phyloP scores from a whole-genome alignment of 345 rosid genomes.

The Hibiscus trionum region DNA sequence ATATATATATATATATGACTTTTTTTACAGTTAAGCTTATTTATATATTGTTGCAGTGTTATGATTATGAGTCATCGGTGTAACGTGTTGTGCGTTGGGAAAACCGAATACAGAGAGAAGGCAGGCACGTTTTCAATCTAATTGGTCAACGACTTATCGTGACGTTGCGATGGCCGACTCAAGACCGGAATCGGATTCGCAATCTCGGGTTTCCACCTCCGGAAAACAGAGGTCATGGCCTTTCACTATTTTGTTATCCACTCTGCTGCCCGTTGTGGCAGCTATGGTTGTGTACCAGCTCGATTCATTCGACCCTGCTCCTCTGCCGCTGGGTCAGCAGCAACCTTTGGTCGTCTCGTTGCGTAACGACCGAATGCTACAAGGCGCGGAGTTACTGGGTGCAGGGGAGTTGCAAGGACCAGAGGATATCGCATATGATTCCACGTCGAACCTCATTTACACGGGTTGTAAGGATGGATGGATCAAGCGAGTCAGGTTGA shows the following conservation, averaged over 20 bases:
- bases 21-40: too few relatives aligned
- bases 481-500: conserved; percentile 58
- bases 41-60: too few relatives aligned
- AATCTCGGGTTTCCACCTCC: background rate
- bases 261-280: conserved; percentile 22
- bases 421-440: conserved; percentile 55
- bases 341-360: conserved; percentile 11
- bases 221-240: background rate
- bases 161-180: background rate
- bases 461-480: conserved; percentile 75
- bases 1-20: too few relatives aligned
- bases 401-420: conserved; percentile 35
- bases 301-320: conserved; percentile 49
- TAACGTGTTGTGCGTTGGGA: too few relatives aligned
- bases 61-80: too few relatives aligned
- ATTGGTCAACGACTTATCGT: background rate
- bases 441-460: conserved; percentile 30
- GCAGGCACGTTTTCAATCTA: background rate
- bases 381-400: conserved; percentile 45
- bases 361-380: conserved; percentile 26
- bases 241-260: conserved; percentile 10
- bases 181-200: background rate
- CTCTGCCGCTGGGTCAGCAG: conserved; percentile 24
- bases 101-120: too few relatives aligned
- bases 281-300: conserved; percentile 34